phyloP scores from a whole-genome alignment of 371 early-diverging fungal genomes.

The Nematocida sp. region DNA sequence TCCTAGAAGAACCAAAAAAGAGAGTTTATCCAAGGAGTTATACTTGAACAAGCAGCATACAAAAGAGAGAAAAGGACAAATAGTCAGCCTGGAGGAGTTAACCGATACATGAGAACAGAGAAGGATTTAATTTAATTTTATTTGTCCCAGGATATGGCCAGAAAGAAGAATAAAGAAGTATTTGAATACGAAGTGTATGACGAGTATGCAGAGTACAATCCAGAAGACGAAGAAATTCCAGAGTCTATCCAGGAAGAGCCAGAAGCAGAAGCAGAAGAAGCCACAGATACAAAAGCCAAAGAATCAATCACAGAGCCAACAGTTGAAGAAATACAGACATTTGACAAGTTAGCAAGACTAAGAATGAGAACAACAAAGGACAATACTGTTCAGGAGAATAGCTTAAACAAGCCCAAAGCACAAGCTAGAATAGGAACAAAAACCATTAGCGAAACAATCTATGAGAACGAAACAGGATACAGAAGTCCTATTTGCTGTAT shows the following conservation, averaged over 20 bases:
- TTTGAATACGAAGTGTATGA: background rate
- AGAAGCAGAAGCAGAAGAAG: no score
- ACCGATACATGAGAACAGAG: no score
- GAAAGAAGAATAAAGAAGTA: background rate
- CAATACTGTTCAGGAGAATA: conserved; percentile 31
- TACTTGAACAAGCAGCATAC: no score
- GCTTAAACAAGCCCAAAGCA: conserved; percentile 35
- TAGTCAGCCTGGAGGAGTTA: conserved; percentile 43
- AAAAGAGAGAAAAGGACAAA: no score
- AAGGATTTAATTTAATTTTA: no score
- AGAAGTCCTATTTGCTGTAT: conserved; percentile 98
- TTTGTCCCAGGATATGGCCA: conserved; percentile 9
- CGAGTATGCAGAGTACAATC: background rate
- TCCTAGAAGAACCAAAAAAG: no score
- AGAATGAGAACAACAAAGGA: conserved; percentile 68
- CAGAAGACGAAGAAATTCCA: conserved; percentile 27
- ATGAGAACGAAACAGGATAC: conserved; percentile 54
- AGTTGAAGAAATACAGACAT: conserved; percentile 64
- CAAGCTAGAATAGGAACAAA: conserved; percentile 62
- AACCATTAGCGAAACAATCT: conserved; percentile 56
- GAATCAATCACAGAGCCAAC: no score
- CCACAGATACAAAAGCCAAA: no score
- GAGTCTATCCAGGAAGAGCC: no score
- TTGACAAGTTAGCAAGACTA: conserved; percentile 65
- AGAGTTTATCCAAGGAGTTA: no score